Evolutionary conservation across 2,329 filamentous ascomycete species (phyloP), one percentile per base, ranked within the genome.

Genomic region (Xylariales sp.): DNA sequence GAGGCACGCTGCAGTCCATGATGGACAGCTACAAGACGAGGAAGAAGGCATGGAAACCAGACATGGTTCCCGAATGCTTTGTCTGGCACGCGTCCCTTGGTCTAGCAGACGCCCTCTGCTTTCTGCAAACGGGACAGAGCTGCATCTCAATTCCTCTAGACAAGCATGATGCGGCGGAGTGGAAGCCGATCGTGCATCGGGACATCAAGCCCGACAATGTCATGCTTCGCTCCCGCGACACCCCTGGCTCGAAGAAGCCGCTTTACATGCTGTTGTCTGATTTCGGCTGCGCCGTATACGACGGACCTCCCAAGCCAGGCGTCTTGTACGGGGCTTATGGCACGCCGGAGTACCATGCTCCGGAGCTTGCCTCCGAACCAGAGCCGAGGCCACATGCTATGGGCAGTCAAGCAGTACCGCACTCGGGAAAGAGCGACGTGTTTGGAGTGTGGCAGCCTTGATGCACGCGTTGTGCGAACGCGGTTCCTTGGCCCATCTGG

Each of bases 201-300:
- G 50, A 52, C 21, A 51, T 51, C 39, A 52, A 49, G 28, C 48
- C 48, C 14, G 45, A 41, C 41, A 52, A 52, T 31, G 40, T 52
- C 31, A 47, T 52, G 43, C 40, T 52, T 11, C 40, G 44, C n/a
- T 51, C 46, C 18, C 43, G 45, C 40, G 37, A 46, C 21, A 47
- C 48, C 5, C 48, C 45, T 3, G 45, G 46, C 15, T 52, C 48
- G 12, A 37, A 10, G 5, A 48, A 50, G n/a, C 48, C 46, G 0
- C 39, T 46, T 14, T 46, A 52, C 31, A 41, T 44, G 9, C 21
- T 52, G 11, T 40, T 52, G 8, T 43, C 46, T 2, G 50, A 52
- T 31, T 50, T 51, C 14, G 50, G 45, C 18, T 28, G 49, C 7
- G 43, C 45, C 22, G 12, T 33, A 8, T 35, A 24, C 16, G 46